Conservation (phyloP, 2,329 filamentous ascomycete genomes). For the Neofusicoccum ribis region DNA sequence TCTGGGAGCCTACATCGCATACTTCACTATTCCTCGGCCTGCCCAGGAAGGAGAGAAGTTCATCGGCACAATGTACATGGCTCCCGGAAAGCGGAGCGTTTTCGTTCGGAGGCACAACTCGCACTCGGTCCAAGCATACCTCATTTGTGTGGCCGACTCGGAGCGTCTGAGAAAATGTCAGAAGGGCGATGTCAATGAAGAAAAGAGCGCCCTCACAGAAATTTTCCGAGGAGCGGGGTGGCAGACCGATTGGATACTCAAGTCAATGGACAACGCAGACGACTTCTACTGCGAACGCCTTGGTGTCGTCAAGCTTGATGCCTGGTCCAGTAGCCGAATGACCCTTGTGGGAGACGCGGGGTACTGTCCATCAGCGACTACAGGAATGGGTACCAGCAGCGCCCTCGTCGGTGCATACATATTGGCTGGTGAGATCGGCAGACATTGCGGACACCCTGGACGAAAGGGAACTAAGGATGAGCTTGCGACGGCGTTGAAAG, state of each 20-base stretch:
- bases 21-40: slow-evolving; percentile 38
- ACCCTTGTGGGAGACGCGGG: slow-evolving; percentile 58
- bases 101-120: slow-evolving; percentile 45
- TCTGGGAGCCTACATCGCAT: slow-evolving; percentile 35
- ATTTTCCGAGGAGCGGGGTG: slow-evolving; percentile 48
- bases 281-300: slow-evolving; percentile 52
- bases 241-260: slow-evolving; percentile 46
- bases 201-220: slow-evolving; percentile 44
- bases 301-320: slow-evolving; percentile 46
- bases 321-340: slow-evolving; percentile 51
- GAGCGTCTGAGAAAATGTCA: not conserved
- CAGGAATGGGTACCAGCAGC: slow-evolving; percentile 54
- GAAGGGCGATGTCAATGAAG: slow-evolving; percentile 35
- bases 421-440: slow-evolving; percentile 25
- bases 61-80: slow-evolving; percentile 40
- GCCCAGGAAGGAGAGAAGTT: slow-evolving; percentile 35
- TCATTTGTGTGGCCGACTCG: slow-evolving; percentile 16
- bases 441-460: not conserved
- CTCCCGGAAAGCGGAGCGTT: slow-evolving; percentile 39
- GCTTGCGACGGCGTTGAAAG: slow-evolving; percentile 26
- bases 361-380: slow-evolving; percentile 50
- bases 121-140: slow-evolving; percentile 41
- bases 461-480: slow-evolving; percentile 9
- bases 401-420: slow-evolving; percentile 41
- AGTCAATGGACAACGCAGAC: slow-evolving; percentile 40